Evolutionary conservation across 371 early-diverging fungal species (phyloP).

Genomic region (Mucor sp.): DNA sequence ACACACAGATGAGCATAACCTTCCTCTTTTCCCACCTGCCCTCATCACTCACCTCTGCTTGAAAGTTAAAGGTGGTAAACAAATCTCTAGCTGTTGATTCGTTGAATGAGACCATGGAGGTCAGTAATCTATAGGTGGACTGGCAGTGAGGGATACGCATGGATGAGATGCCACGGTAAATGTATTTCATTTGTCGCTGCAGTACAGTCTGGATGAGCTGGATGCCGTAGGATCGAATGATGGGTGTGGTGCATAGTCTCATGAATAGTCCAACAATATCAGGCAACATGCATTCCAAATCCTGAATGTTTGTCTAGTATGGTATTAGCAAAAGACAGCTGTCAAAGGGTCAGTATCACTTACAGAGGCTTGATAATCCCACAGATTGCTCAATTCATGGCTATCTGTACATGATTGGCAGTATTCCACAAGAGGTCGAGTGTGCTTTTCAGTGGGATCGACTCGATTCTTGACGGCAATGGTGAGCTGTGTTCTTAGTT

Average conservation of each 20-base stretch:
- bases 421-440: constrained; percentile 50
- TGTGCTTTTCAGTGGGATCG: constrained; percentile 45
- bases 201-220: constrained; percentile 39
- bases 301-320: constrained; percentile 38
- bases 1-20: not conserved
- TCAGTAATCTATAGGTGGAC: constrained; percentile 40
- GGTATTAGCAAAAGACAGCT: not conserved
- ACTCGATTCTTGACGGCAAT: constrained; percentile 37
- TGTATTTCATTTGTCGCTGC: constrained; percentile 70
- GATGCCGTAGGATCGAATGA: constrained; percentile 47
- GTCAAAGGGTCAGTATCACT: not conserved
- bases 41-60: constrained; percentile 35
- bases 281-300: constrained; percentile 46
- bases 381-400: constrained; percentile 37
- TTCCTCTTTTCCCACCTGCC: not conserved
- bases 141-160: constrained; percentile 54
- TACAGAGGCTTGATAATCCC: constrained; percentile 50
- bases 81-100: constrained; percentile 41
- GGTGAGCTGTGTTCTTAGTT: constrained; percentile 33
- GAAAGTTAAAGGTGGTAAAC: constrained; percentile 48
- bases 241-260: constrained; percentile 43
- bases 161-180: constrained; percentile 84
- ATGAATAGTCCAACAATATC: constrained; percentile 48
- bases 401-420: constrained; percentile 42
- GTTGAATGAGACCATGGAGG: constrained; percentile 43